Evolutionary conservation across 2,329 filamentous ascomycete genomes (phyloP).

Genomic region (Pyrenochaeta sp.): DNA sequence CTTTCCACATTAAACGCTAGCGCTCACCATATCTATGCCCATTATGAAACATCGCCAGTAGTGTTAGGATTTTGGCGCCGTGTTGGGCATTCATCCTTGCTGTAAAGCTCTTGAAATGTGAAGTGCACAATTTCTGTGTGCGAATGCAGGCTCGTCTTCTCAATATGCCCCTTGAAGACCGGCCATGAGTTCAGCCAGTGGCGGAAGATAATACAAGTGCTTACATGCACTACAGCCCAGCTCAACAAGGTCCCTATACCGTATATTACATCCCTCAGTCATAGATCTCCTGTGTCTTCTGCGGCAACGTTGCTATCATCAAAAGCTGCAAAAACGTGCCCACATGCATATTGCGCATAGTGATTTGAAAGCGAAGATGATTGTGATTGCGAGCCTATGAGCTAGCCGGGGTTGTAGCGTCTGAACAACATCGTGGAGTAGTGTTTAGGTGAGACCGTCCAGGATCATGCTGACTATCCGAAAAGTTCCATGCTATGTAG

Average conservation of each 20-base stretch:
- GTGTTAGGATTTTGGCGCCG: neutral
- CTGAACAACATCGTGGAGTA: conserved; percentile 39
- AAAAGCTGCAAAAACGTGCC: neutral
- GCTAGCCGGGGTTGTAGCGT: conserved; percentile 25
- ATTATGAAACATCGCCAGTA: conserved; percentile 4
- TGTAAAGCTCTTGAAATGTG: conserved; percentile 6
- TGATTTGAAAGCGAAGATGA: conserved; percentile 33
- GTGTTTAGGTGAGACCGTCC: conserved; percentile 30
- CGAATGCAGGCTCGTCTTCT: too few relatives aligned
- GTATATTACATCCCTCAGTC: conserved; percentile 24
- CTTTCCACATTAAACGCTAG: conserved; percentile 27
- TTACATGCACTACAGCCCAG: conserved; percentile 31
- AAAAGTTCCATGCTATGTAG: conserved; percentile 18
- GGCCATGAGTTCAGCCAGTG: too few relatives aligned
- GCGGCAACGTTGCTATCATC: conserved; percentile 23
- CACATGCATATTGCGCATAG: conserved; percentile 15
- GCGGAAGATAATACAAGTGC: conserved; percentile 33
- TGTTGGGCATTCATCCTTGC: conserved; percentile 27
- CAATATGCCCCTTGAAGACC: too few relatives aligned
- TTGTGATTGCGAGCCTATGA: conserved; percentile 34
- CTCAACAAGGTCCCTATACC: conserved; percentile 22
- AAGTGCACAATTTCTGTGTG: neutral
- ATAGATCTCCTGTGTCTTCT: too few relatives aligned
- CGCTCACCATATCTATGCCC: conserved; percentile 16
- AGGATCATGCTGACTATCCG: conserved; percentile 20